Conservation (phyloP, 441 rosid species). For the Pelargonium citronellum region DNA sequence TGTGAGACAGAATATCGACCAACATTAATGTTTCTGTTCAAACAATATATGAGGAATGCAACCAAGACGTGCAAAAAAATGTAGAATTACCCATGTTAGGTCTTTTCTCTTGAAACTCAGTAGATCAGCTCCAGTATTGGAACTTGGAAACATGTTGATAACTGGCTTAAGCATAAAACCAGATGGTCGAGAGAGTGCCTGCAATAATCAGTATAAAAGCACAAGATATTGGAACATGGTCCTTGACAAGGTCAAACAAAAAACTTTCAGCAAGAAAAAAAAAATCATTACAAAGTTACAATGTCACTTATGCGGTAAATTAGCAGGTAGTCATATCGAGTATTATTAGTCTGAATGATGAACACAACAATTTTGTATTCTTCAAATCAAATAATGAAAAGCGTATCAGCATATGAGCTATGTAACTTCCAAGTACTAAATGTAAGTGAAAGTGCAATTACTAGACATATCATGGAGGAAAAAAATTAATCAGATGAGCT, state of each 20-base stretch:
- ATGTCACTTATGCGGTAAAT: not conserved
- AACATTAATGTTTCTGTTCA: conserved; percentile 5
- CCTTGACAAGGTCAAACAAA: conserved; percentile 9
- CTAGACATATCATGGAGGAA: not conserved
- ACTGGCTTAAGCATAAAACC: conserved; percentile 91
- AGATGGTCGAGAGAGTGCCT: conserved; percentile 79
- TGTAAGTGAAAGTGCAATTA: not conserved
- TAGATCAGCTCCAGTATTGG: conserved; percentile 53
- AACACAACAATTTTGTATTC: not conserved
- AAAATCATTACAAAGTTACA: not conserved
- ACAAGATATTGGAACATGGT: conserved; percentile 10
- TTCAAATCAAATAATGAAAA: not conserved
- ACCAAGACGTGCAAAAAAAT: conserved; percentile 18
- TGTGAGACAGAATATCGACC: conserved; percentile 30
- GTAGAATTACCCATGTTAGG: conserved; percentile 65
- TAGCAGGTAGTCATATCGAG: not conserved
- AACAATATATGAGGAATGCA: conserved; percentile 9
- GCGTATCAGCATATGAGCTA: too few species aligned
- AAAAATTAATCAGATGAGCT: not conserved
- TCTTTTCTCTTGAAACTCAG: conserved; percentile 76
- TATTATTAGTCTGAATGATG: not conserved
- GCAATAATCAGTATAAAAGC: conserved; percentile 29
- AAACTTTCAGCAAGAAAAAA: conserved; percentile 4
- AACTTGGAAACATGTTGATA: conserved; percentile 48
- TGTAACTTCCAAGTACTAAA: too few species aligned